Percentiles rank a stretch among this genome's conserved stretches.
phyloP scores from a whole-genome alignment of 108 stramenopile species.

The Fragilaria radians region DNA sequence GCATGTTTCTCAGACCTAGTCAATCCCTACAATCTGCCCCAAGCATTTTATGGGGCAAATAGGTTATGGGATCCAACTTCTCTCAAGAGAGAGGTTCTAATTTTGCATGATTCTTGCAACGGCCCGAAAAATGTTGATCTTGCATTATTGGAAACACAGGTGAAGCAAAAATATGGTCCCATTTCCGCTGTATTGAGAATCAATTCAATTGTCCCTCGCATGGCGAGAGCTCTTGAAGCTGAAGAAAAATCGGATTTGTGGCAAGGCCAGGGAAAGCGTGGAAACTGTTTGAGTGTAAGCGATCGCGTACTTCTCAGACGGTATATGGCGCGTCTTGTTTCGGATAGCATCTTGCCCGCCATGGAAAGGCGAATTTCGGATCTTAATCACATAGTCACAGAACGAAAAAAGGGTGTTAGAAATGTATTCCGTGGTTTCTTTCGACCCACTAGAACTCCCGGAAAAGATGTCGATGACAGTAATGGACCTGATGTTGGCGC shows the following conservation, averaged over 20 bases:
- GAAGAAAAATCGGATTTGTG: constrained; percentile 42
- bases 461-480: neutral
- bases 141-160: constrained; percentile 13
- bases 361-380: constrained; percentile 75
- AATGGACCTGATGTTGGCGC: constrained; percentile 11
- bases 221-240: constrained; percentile 24
- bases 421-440: constrained; percentile 82
- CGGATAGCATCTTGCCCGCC: constrained; percentile 49
- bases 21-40: constrained; percentile 54
- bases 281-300: constrained; percentile 48
- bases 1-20: constrained; percentile 14
- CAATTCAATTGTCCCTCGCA: constrained; percentile 41
- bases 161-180: constrained; percentile 58
- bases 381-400: constrained; percentile 70
- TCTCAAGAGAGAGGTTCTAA: constrained; percentile 59
- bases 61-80: constrained; percentile 49
- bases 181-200: constrained; percentile 51
- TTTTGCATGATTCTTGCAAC: constrained; percentile 65
- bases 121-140: constrained; percentile 56
- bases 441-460: constrained; percentile 16
- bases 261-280: constrained; percentile 36
- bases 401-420: constrained; percentile 78
- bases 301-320: constrained; percentile 65
- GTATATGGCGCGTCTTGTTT: constrained; percentile 53
- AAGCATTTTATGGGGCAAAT: constrained; percentile 45